These are phyloP conservation scores for Malbranchea cinnamomea DNA, from an alignment of 2,329 filamentous ascomycete species.

Conservation along the genomic window DNA sequence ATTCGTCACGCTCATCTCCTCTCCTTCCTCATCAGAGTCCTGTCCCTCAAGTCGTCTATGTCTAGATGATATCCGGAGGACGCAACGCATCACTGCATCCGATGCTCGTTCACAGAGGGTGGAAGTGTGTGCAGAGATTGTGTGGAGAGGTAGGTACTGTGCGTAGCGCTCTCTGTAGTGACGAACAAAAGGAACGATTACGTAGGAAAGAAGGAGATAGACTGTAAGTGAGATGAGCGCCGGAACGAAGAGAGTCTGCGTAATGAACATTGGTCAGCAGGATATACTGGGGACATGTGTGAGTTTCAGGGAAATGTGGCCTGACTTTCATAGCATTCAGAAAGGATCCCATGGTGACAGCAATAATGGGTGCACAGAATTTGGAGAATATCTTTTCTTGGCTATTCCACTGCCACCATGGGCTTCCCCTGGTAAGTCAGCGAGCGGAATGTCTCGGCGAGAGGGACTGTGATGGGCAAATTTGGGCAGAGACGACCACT, in stretches of 20 bases:
- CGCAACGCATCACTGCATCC: constrained; percentile 27
- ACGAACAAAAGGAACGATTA: constrained; percentile 53
- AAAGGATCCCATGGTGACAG: constrained; percentile 8
- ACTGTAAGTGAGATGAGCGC: constrained; percentile 54
- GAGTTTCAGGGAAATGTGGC: too few relatives aligned
- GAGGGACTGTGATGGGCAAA: too few relatives aligned
- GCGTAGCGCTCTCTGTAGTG: constrained; percentile 56
- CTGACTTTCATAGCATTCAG: constrained; percentile 6
- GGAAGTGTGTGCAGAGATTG: constrained; percentile 36
- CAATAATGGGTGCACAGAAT: too few relatives aligned
- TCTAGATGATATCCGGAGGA: constrained; percentile 31
- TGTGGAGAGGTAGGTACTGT: constrained; percentile 57
- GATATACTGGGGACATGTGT: not conserved
- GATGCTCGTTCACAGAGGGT: constrained; percentile 35
- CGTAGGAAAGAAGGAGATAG: constrained; percentile 51
- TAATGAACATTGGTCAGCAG: not conserved
- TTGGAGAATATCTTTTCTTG: not conserved
- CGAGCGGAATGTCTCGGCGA: too few relatives aligned
- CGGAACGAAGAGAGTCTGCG: constrained; percentile 54
- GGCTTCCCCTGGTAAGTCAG: too few relatives aligned
- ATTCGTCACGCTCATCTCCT: constrained; percentile 39
- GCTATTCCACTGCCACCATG: too few relatives aligned
- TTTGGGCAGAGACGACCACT: too few relatives aligned
- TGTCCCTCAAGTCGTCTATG: constrained; percentile 30
- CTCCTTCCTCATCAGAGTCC: constrained; percentile 51